phyloP scores from a whole-genome alignment of 2,329 filamentous ascomycete genomes.

The Piedraia hortae region DNA sequence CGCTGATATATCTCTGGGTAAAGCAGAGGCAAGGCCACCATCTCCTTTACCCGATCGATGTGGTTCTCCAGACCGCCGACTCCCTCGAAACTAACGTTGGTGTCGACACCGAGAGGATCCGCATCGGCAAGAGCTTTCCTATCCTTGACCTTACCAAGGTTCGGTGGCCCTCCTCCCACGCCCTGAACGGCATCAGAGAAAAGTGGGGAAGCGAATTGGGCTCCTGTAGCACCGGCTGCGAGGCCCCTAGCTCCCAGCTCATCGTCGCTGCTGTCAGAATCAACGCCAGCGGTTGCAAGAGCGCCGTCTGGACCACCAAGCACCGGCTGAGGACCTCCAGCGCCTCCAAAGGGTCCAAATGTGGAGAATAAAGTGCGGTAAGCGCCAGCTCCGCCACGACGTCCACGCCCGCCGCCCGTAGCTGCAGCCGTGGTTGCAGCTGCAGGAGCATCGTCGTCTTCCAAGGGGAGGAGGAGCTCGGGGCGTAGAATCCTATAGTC shows the following conservation, averaged over 20 bases:
- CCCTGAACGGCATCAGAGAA: conserved; percentile 28
- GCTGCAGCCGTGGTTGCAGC: conserved; percentile 33
- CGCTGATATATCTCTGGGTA: conserved; percentile 84
- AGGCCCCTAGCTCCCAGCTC: conserved; percentile 33
- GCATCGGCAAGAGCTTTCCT: conserved; percentile 77
- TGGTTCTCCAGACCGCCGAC: conserved; percentile 81
- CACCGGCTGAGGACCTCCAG: conserved; percentile 42
- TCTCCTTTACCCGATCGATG: conserved; percentile 93
- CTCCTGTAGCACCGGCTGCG: conserved; percentile 27
- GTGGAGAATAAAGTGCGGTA: conserved; percentile 71
- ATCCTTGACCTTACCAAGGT: conserved; percentile 76
- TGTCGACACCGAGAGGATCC: conserved; percentile 76
- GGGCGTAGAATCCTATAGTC: conserved; percentile 72
- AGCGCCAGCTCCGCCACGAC: conserved; percentile 29
- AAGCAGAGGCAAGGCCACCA: conserved; percentile 80
- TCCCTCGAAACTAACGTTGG: conserved; percentile 78
- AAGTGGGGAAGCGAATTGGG: conserved; percentile 30
- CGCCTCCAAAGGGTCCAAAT: conserved; percentile 76
- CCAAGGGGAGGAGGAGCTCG: conserved; percentile 39
- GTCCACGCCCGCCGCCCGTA: conserved; percentile 28
- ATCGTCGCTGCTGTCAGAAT: conserved; percentile 93
- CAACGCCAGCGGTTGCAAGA: conserved; percentile 48
- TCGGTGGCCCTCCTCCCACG: conserved; percentile 33
- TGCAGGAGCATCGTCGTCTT: conserved; percentile 38
- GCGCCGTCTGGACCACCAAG: conserved; percentile 49